Evolutionary conservation across 75 land plant species (phyloP).

Genomic region (Pinus albicaulis): DNA sequence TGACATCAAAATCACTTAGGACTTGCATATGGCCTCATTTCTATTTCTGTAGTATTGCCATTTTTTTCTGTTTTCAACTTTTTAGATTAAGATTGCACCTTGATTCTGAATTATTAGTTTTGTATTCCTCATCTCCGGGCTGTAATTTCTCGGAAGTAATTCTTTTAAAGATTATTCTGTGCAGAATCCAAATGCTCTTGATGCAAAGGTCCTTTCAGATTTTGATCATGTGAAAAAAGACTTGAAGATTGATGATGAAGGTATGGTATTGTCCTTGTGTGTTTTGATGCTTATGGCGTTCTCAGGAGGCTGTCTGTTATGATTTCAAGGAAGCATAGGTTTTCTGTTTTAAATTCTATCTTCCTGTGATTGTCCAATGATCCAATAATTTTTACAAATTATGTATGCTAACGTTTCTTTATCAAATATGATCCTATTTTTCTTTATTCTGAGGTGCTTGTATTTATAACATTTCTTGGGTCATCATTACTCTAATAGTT

Average conservation of each 20-base stretch:
- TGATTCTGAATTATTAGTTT: background rate
- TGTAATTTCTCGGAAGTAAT: background rate
- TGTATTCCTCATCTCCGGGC: background rate
- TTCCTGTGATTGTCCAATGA: background rate
- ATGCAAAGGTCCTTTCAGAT: slow-evolving; percentile 74
- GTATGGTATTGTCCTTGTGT: slow-evolving; percentile 22
- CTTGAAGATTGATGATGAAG: slow-evolving; percentile 86
- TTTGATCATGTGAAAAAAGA: slow-evolving; percentile 93
- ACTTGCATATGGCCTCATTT: too few relatives aligned
- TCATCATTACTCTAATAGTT: background rate
- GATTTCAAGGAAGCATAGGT: background rate
- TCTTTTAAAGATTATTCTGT: background rate
- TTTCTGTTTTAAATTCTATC: background rate
- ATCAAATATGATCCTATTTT: background rate
- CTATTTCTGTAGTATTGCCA: background rate
- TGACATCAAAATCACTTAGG: too few relatives aligned
- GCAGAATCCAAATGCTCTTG: slow-evolving; percentile 92
- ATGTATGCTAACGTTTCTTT: background rate
- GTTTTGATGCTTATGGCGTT: background rate
- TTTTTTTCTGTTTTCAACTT: background rate
- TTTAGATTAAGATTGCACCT: background rate
- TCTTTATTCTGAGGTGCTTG: background rate
- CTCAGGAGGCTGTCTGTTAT: background rate
- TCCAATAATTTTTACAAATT: background rate
- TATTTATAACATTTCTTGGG: background rate